Base-by-base conservation (phyloP, 2,329 filamentous ascomycete species). In the Spiromastix sp. region DNA sequence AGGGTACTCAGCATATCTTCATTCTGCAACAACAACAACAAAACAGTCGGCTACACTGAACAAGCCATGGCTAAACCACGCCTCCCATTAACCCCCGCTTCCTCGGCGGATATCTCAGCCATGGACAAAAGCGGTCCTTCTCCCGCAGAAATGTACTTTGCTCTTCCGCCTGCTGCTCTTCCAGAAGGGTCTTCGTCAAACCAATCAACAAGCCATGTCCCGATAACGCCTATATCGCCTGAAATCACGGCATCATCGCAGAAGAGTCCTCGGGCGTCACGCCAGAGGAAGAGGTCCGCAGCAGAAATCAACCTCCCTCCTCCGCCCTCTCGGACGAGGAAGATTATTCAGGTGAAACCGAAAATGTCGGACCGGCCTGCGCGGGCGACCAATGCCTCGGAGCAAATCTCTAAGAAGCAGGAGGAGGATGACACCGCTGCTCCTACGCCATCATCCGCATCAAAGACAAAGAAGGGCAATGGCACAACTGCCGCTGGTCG, bases 261-360 rank as follows among this genome's bases (percentile, higher is more conserved):
- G 13, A 11, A 9, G 2, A 10, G 8, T 16, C 16, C 17, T 21
- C 32, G 10, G 12, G 30, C 15, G 16, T 20, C 16, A 29, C 34
- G 4, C 30, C 17, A 25, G 39, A 40, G 52, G 46, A 63, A 69
- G 49, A 52, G 59, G 25, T 52, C 61, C 15, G 46, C 63, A 40
- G 57, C 60, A 20, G 57, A 61, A 18, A 93, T 94, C 56, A 73
- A 82, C 7, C 72, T 98, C 11, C 91, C 91, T 13, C 91, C 91
- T 7, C 91, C 89, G 11, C 91, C 91, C 0, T 94, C 87, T 3
- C 72, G 89, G 43, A 84, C 85, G 27, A 80, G 89, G 50, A 96
- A 93, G 65, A 96, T 98, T 55, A 96, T 96, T 39, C 89, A 96
- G 63, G 94, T 96, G 87, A 94, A 93, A 60, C 89, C 77, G 8